These are phyloP conservation scores for Phlebiopsis flavidoalba DNA, from an alignment of 768 basidiomycete species.

Conservation along the genomic window DNA sequence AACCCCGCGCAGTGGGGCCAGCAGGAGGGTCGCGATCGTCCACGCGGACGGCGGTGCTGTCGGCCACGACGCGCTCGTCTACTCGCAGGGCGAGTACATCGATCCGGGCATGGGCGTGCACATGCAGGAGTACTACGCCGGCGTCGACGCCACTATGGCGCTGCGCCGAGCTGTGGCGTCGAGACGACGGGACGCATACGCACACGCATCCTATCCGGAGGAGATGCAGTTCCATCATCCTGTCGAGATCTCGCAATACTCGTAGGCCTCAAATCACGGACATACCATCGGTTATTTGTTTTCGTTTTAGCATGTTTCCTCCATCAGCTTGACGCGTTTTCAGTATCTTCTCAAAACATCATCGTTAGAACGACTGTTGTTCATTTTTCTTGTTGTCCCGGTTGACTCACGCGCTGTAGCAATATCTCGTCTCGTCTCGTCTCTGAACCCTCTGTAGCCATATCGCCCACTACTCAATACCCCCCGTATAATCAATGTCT, in stretches of 20 bases:
- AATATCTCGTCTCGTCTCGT: background rate
- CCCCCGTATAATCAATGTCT: background rate
- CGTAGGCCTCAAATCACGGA: background rate
- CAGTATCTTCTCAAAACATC: background rate
- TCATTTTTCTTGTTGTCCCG: background rate
- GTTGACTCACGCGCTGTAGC: background rate
- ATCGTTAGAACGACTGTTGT: background rate
- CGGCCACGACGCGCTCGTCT: background rate
- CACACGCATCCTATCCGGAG: background rate
- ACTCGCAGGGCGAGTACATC: background rate
- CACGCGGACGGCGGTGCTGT: too few relatives aligned
- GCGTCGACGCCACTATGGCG: background rate
- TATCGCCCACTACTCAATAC: background rate
- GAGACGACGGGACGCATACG: background rate
- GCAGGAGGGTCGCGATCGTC: background rate
- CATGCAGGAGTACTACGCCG: constrained; percentile 4
- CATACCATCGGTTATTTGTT: background rate
- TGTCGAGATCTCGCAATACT: constrained; percentile 8
- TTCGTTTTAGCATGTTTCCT: background rate
- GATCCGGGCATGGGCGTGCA: background rate
- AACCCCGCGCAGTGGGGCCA: constrained; percentile 1
- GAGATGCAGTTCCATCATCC: constrained; percentile 2
- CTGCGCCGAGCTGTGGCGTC: background rate
- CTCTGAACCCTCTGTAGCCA: background rate
- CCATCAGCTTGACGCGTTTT: background rate